A percentile compares a stretch with the other conserved stretches of the same genome.
Conservation (phyloP, 768 basidiomycete species). For the Strobilomyces dryophilus region DNA sequence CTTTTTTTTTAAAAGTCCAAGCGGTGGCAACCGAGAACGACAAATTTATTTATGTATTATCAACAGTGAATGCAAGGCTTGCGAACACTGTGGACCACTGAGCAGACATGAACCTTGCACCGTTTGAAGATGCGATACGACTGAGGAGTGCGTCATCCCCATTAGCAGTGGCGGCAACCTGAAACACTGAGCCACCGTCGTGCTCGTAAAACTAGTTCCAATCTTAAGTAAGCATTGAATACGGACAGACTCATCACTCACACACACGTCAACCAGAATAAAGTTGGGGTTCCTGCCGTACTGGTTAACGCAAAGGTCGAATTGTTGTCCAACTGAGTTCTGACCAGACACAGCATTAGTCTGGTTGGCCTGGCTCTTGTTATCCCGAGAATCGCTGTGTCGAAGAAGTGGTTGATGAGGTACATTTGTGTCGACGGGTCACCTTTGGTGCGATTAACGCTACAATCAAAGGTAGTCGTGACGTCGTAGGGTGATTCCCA, state of each 20-base stretch:
- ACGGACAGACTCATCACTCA: neutral
- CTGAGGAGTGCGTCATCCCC: constrained; percentile 69
- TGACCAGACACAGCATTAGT: constrained; percentile 75
- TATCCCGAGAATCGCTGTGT: constrained; percentile 53
- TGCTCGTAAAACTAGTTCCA: constrained; percentile 69
- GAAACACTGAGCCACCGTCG: constrained; percentile 74
- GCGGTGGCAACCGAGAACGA: no score
- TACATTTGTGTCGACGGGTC: constrained; percentile 70
- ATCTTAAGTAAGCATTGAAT: constrained; percentile 1
- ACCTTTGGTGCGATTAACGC: constrained; percentile 77
- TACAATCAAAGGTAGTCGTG: constrained; percentile 70
- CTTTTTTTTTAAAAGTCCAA: no score
- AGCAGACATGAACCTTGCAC: no score
- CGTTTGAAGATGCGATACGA: no score
- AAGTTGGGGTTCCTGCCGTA: constrained; percentile 74
- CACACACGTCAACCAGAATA: constrained; percentile 81
- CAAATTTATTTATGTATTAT: no score
- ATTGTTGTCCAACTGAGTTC: constrained; percentile 76
- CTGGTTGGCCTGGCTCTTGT: constrained; percentile 52
- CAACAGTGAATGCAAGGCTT: constrained; percentile 9
- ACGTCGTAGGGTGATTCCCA: constrained; percentile 81
- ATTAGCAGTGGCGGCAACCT: constrained; percentile 82
- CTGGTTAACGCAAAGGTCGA: constrained; percentile 55
- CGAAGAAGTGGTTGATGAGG: constrained; percentile 93
- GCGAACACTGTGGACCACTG: constrained; percentile 13